Percentiles rank a stretch among this genome's conserved stretches.
These are phyloP conservation scores for Anacardium occidentale DNA, from an alignment of 345 rosid species.

Conservation along the genomic window DNA sequence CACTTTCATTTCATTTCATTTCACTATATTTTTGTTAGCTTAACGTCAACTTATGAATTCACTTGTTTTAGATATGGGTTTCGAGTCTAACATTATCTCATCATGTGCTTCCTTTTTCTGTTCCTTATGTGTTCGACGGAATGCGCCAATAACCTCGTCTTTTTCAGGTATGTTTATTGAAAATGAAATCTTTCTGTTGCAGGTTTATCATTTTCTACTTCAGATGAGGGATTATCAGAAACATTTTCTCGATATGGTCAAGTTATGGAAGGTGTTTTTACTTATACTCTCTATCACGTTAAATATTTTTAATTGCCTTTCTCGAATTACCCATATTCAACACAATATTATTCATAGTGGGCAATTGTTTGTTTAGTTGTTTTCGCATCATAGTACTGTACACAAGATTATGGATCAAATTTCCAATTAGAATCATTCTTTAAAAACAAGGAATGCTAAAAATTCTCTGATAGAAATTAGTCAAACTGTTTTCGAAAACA, in stretches of 20 bases:
- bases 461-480: too few relatives aligned
- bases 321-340: not conserved
- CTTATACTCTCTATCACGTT: not conserved
- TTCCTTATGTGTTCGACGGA: constrained; percentile 3
- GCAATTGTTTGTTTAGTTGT: too few relatives aligned
- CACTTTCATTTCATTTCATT: not conserved
- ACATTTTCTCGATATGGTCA: constrained; percentile 81
- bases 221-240: constrained; percentile 61
- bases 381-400: too few relatives aligned
- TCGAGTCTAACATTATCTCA: not conserved
- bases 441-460: too few relatives aligned
- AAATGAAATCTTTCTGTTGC: constrained; percentile 10
- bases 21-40: not conserved
- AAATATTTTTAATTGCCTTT: not conserved
- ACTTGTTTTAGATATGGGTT: not conserved
- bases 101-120: not conserved
- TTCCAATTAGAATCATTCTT: too few relatives aligned
- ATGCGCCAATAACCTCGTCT: not conserved
- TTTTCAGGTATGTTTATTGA: not conserved
- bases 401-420: too few relatives aligned
- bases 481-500: too few relatives aligned
- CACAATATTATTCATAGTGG: too few relatives aligned
- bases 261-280: constrained; percentile 71
- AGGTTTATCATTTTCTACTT: constrained; percentile 74
- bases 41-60: not conserved